These are phyloP conservation scores for Aspergillus quadricinctus DNA, from an alignment of 2,329 filamentous ascomycete species.

Conservation along the genomic window DNA sequence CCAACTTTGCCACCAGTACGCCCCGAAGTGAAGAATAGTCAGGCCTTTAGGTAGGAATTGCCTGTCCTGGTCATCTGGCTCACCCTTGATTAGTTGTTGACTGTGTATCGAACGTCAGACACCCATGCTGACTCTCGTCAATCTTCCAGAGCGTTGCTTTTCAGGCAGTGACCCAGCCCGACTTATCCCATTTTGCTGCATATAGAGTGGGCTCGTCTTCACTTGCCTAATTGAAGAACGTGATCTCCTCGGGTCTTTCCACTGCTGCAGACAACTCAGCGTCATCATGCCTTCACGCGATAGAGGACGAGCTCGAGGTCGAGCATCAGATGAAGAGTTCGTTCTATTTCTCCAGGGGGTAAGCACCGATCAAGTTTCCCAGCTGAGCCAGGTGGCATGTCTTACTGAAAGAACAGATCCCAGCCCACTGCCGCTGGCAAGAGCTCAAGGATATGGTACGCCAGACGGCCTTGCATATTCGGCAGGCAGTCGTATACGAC, in stretches of 20 bases:
- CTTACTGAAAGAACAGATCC: conserved; percentile 30
- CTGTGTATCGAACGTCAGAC: not conserved
- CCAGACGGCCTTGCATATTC: conserved; percentile 41
- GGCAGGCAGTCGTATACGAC: conserved; percentile 43
- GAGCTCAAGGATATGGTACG: conserved; percentile 43
- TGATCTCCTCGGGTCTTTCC: not conserved
- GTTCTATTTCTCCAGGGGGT: conserved; percentile 44
- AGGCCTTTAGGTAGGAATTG: not conserved
- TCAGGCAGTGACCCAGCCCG: not conserved
- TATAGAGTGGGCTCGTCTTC: not conserved
- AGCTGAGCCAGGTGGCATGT: not conserved
- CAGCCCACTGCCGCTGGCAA: conserved; percentile 42
- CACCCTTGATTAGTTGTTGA: not conserved
- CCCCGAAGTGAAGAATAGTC: not conserved
- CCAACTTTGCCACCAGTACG: not conserved
- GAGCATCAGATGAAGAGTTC: conserved; percentile 40
- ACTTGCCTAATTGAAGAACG: not conserved
- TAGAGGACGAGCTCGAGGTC: conserved; percentile 28
- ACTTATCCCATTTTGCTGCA: not conserved
- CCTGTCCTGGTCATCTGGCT: not conserved
- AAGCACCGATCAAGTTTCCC: conserved; percentile 13
- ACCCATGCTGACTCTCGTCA: not conserved
- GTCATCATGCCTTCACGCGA: conserved; percentile 30
- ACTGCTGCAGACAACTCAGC: not conserved
- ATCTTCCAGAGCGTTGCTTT: not conserved